These are phyloP conservation scores for Graphilbum sp. DNA, from an alignment of 2,329 filamentous ascomycete species.

Conservation along the genomic window DNA sequence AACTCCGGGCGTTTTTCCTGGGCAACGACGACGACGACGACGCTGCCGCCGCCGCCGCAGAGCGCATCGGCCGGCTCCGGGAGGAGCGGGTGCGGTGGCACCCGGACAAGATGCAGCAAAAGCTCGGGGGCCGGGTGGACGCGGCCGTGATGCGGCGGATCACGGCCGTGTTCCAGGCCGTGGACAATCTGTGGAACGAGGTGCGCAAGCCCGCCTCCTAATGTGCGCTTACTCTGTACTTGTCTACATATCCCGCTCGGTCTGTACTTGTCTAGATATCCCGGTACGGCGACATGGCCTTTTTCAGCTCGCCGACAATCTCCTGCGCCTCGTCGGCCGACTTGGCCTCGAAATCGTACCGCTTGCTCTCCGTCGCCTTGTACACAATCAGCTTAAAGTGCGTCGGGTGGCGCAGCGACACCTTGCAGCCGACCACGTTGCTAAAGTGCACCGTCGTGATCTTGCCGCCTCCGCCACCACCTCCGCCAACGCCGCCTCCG, in stretches of 20 bases:
- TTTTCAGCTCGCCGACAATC: slow-evolving; percentile 65
- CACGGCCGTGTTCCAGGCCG: slow-evolving; percentile 80
- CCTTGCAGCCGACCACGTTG: slow-evolving; percentile 68
- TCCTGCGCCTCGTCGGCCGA: slow-evolving; percentile 57
- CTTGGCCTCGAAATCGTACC: slow-evolving; percentile 74
- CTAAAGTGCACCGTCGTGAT: slow-evolving; percentile 71
- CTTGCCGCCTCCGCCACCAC: slow-evolving; percentile 52
- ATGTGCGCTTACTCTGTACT: no score
- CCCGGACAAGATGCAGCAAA: slow-evolving; percentile 93
- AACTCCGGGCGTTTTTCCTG: slow-evolving; percentile 53
- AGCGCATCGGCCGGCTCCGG: slow-evolving; percentile 37
- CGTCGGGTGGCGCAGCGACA: slow-evolving; percentile 62
- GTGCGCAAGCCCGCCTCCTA: no score
- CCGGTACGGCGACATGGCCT: slow-evolving; percentile 51
- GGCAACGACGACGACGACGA: slow-evolving; percentile 5
- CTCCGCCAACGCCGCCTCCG: slow-evolving; percentile 19
- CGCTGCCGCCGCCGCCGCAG: slow-evolving; percentile 24
- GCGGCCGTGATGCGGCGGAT: slow-evolving; percentile 58
- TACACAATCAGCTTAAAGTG: slow-evolving; percentile 61
- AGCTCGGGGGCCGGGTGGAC: slow-evolving; percentile 55
- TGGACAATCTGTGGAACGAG: slow-evolving; percentile 68
- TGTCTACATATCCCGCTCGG: no score
- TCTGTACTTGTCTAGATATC: no score
- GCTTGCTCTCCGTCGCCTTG: slow-evolving; percentile 58
- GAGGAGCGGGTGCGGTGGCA: slow-evolving; percentile 87